These are phyloP conservation scores for Arachis stenosperma DNA, from an alignment of 306 rosid species.

Conservation along the genomic window DNA sequence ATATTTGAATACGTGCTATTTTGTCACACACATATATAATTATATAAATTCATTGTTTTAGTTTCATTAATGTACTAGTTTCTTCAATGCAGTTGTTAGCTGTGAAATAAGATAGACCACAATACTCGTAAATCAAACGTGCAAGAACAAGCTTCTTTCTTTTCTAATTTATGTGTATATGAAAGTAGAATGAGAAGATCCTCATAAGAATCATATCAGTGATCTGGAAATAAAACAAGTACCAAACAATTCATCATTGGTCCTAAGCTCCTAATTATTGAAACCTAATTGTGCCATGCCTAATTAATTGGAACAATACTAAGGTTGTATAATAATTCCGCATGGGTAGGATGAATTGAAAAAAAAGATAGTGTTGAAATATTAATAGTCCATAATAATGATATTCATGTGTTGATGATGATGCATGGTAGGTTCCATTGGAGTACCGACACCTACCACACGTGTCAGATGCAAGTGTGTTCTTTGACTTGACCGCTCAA, in stretches of 20 bases:
- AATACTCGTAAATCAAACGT: constrained; percentile 1
- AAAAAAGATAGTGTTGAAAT: not conserved
- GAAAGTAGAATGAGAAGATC: not conserved
- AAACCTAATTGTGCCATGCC: not conserved
- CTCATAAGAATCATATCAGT: constrained; percentile 5
- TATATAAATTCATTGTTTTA: no score
- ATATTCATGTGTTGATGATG: not conserved
- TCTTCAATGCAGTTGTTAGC: not conserved
- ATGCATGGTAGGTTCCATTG: constrained; percentile 24
- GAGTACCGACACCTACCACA: constrained; percentile 15
- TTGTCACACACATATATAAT: no score
- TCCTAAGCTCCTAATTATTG: not conserved
- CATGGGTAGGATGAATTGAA: not conserved
- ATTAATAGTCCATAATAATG: not conserved
- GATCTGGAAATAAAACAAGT: constrained; percentile 9
- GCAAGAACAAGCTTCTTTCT: constrained; percentile 12
- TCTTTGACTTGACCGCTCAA: not conserved
- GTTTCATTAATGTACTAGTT: not conserved
- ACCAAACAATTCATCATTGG: not conserved
- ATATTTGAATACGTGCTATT: no score
- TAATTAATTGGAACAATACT: not conserved
- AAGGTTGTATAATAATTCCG: no score
- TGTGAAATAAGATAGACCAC: constrained; percentile 5
- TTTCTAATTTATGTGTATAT: not conserved
- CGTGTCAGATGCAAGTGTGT: no score